A percentile compares a stretch with the other conserved stretches of the same genome.
Conservation (phyloP, 2,329 filamentous ascomycete genomes). For the Fusarium brevicatenulatum region DNA sequence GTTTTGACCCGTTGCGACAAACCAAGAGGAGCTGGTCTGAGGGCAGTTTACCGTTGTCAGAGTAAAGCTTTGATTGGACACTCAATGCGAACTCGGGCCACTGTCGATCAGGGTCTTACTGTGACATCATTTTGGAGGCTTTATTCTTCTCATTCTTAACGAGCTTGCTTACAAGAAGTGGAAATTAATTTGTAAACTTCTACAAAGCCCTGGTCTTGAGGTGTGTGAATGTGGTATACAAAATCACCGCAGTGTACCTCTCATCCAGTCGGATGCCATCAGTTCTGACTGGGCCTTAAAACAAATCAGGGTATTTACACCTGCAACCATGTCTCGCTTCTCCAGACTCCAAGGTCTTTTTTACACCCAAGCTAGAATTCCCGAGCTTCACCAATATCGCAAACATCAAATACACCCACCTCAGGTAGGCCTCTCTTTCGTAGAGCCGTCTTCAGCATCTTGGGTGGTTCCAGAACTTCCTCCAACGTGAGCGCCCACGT, state of each 20-base stretch:
- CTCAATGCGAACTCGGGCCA: background rate
- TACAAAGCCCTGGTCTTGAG: conserved; percentile 2
- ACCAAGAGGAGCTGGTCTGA: background rate
- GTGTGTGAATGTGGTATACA: background rate
- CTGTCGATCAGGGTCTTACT: conserved; percentile 24
- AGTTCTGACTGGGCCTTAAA: conserved; percentile 6
- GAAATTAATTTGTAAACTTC: conserved; percentile 11
- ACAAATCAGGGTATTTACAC: conserved; percentile 29
- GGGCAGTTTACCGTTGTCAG: background rate
- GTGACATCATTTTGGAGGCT: conserved; percentile 23
- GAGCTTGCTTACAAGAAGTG: background rate
- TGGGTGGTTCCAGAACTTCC: conserved; percentile 84
- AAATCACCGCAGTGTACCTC: background rate
- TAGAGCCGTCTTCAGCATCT: conserved; percentile 76
- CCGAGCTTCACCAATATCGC: conserved; percentile 84
- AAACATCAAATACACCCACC: conserved; percentile 81
- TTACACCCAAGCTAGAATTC: conserved; percentile 66
- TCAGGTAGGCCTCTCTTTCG: conserved; percentile 73
- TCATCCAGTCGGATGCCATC: background rate
- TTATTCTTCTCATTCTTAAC: background rate
- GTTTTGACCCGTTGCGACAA: background rate
- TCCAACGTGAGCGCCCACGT: conserved; percentile 89
- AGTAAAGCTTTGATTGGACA: conserved; percentile 21
- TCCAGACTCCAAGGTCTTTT: background rate
- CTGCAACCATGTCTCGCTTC: conserved; percentile 5